Evolutionary conservation across 2,329 filamentous ascomycete species (phyloP).

Genomic region (Aureobasidium sp.): DNA sequence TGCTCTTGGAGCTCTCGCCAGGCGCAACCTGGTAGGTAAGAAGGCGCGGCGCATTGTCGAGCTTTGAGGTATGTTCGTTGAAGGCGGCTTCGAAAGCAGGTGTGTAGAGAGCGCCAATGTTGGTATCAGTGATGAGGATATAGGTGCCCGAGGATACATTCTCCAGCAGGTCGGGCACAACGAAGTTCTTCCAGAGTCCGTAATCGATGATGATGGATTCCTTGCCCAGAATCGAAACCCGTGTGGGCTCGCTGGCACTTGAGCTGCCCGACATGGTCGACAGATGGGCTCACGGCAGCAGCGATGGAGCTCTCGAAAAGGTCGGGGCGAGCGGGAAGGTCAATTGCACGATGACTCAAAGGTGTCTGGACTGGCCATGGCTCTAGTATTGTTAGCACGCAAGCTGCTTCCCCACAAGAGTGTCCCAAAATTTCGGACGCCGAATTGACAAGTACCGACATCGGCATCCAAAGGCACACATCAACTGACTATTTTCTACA

Average conservation of each 20-base stretch:
- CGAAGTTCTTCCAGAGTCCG: slow-evolving; percentile 76
- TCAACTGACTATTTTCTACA: not conserved
- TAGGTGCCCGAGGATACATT: slow-evolving; percentile 83
- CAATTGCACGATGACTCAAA: slow-evolving; percentile 3
- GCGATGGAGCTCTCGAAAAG: slow-evolving; percentile 1
- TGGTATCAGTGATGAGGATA: slow-evolving; percentile 93
- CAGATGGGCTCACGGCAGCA: not conserved
- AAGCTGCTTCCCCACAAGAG: not conserved
- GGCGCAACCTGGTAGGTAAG: slow-evolving; percentile 82
- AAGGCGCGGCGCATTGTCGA: slow-evolving; percentile 53
- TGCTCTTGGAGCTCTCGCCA: slow-evolving; percentile 87
- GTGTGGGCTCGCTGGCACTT: slow-evolving; percentile 35
- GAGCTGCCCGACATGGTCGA: slow-evolving; percentile 11
- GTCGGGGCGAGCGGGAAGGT: not conserved
- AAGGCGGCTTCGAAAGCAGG: slow-evolving; percentile 67
- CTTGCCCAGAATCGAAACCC: slow-evolving; percentile 76
- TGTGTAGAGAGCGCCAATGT: slow-evolving; percentile 73
- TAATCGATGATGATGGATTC: slow-evolving; percentile 90
- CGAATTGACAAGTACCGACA: not conserved
- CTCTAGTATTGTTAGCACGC: not conserved
- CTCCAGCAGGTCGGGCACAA: slow-evolving; percentile 70
- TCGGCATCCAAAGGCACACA: not conserved
- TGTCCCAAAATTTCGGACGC: not conserved
- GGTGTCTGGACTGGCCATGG: not conserved
- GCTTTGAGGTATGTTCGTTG: slow-evolving; percentile 33